These are phyloP conservation scores for Penicillium alfredii DNA, from an alignment of 495 filamentous ascomycete species.

Conservation along the genomic window DNA sequence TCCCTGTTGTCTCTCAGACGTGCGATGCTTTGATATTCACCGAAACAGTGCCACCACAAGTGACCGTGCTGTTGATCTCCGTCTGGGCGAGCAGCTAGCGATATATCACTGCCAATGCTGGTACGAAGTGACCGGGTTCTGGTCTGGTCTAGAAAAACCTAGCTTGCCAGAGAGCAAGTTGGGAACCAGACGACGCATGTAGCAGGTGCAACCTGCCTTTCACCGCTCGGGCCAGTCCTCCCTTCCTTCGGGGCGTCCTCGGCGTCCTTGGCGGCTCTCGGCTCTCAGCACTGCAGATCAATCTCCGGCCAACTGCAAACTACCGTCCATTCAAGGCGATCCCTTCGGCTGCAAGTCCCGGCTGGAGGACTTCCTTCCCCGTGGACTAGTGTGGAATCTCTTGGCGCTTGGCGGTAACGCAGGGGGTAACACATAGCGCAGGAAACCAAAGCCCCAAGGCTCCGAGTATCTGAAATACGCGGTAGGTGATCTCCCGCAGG, in stretches of 20 bases:
- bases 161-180: too few species aligned
- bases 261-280: conserved; percentile 16
- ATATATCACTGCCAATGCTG: neutral
- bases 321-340: conserved; percentile 11
- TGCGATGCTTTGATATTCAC: too few species aligned
- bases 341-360: conserved; percentile 6
- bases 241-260: conserved; percentile 16
- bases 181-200: too few species aligned
- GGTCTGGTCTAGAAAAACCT: too few species aligned
- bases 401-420: conserved; percentile 39
- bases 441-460: conserved; percentile 1
- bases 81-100: neutral
- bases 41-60: too few species aligned
- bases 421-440: conserved; percentile 20
- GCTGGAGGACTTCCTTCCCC: conserved; percentile 8
- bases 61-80: conserved; percentile 1
- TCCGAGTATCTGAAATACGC: conserved; percentile 2
- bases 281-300: conserved; percentile 9
- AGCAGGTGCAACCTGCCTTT: conserved; percentile 15
- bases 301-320: conserved; percentile 17
- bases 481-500: conserved; percentile 3
- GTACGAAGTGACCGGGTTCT: neutral
- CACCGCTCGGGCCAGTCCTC: conserved; percentile 18
- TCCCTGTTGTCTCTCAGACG: conserved; percentile 1
- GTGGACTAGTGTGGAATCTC: conserved; percentile 18